Evolutionary conservation across 2,329 filamentous ascomycete genomes (phyloP), one percentile per base, ranked within the genome.

Genomic region (Epicoccum nigrum): DNA sequence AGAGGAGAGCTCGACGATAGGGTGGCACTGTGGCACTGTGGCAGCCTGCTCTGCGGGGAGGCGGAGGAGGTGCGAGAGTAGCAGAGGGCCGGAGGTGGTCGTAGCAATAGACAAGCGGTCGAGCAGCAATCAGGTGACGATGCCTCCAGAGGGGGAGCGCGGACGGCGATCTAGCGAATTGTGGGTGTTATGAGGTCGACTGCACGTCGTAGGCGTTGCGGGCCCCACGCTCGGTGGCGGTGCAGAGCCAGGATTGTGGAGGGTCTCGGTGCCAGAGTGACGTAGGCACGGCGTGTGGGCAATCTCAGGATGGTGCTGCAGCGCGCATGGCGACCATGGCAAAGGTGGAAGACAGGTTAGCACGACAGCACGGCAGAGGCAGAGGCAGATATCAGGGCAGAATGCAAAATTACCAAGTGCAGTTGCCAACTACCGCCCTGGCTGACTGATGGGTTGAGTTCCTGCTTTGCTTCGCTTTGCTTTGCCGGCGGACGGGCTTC

Each of bases 191-290:
- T 47, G 47, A 59, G 58, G 57, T 56, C 58, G 56, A 53, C 51
- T 34, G 50, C 45, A 43, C 40, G 53, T 59, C 49, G 53, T 12
- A 56, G 50, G 59, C 55, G 53, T 59, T 52, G 53, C 15, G 58
- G 50, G 59, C 55, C 42, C 55, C 49, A 51, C 43, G 42, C 41
- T 40, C 34, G 47, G 63, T 63, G 60, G 63, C 62, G 60, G 60
- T 53, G 58, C 58, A 40, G 25, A 48, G 9, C 42, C 51, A 51
- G 47, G 50, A 48, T 57, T 33, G 55, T 53, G 45, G 52, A 58
- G 55, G 21, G 34, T 44, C 54, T 39, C 42, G 48, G 55, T 55
- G 59, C 64, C 62, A 56, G 60, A 55, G 44, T 55, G 59, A 65
- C 62, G 58, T 62, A 55, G 44, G 53, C 39, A 51, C 43, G 33